phyloP scores from a whole-genome alignment of 2,329 filamentous ascomycete species.

The Berkeleyomyces rouxiae region DNA sequence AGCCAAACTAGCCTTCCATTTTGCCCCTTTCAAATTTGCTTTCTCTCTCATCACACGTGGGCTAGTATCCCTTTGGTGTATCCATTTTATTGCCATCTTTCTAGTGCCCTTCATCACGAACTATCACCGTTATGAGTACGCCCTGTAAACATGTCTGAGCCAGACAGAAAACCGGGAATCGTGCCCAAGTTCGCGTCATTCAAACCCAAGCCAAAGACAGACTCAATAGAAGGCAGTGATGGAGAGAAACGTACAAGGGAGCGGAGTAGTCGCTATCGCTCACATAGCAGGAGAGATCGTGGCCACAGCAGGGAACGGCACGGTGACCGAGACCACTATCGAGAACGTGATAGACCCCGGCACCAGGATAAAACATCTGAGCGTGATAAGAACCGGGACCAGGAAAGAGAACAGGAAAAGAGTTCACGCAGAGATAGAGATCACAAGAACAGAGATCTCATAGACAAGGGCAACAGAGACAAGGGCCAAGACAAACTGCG shows the following conservation, averaged over 20 bases:
- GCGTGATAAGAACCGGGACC: not conserved
- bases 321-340: not conserved
- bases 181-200: slow-evolving; percentile 65
- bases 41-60: not conserved
- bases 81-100: not conserved
- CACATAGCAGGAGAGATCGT: not conserved
- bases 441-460: not conserved
- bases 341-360: not conserved
- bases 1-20: not conserved
- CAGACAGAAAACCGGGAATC: slow-evolving; percentile 17
- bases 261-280: not conserved
- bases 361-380: not conserved
- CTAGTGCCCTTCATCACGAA: not conserved
- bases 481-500: not conserved
- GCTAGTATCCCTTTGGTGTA: not conserved
- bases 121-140: not conserved
- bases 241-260: not conserved
- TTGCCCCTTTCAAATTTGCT: not conserved
- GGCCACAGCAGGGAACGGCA: slow-evolving; percentile 9
- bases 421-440: not conserved
- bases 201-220: slow-evolving; percentile 21
- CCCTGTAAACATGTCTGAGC: slow-evolving; percentile 18
- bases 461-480: not conserved
- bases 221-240: not conserved
- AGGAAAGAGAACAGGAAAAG: not conserved